Base-by-base conservation (phyloP, 1,284 basidiomycete species). In the Leccinum griseonigrum region DNA sequence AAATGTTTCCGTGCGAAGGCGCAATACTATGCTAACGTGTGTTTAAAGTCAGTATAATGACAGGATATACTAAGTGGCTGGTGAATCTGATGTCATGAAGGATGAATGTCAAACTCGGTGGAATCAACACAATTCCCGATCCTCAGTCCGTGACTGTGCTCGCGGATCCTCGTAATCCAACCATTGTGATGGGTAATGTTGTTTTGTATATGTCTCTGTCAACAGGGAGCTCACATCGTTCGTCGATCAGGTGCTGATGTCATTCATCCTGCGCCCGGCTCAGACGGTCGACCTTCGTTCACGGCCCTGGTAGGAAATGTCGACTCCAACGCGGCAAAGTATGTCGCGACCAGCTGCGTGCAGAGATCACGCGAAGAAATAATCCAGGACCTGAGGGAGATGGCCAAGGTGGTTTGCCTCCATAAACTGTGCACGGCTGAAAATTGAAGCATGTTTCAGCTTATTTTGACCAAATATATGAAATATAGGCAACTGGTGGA, bases 51-150 rank as follows among this genome's bases (percentile, higher is more conserved):
- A 68, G 82, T 34, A 16, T 38, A 22, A 52, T 56, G 36, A 59
- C 54, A n/a, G 57, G 22, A 16, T 50, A 14, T 5, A 29, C 22
- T 26, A 26, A 26, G 18, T 40, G 11, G 22, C 22, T 48, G 22
- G 9, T 5, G 28, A 48, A 54, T 57, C 59, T 63, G 46, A 70
- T 3, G 40, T 9, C 10, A 2, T 52, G 8, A 66, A 92, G 90
- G 71, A 81, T 93, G 66, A 92, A 92, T 67, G 90, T 90, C 26
- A 92, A 93, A 72, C 78, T 92, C 0, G 91, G 90, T 18, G 90
- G 91, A 0, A 87, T 91, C 69, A 93, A 92, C 69, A 83, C 83
- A 3, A 79, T 92, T 52, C 89, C 88, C 0, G 86, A 88, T 57
- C 79, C 86, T 1, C 77, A 80, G 16, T 86, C 85, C 0, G 83